Evolutionary conservation across 768 basidiomycete genomes (phyloP).

Genomic region (Kwoniella bestiolae): DNA sequence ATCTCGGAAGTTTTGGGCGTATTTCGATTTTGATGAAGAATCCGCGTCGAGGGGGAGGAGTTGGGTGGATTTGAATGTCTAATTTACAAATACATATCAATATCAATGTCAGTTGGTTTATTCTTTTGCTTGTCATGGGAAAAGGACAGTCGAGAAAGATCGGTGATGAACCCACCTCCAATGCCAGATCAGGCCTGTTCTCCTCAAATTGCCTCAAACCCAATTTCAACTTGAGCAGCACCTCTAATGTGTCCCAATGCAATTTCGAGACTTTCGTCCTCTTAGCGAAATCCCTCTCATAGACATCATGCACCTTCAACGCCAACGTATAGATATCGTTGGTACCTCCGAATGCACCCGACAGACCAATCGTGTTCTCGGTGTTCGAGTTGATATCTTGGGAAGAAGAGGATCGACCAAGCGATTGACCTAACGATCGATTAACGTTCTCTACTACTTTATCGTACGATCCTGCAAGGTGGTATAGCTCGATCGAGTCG

Average conservation of each 20-base stretch:
- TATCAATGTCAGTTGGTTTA: not conserved
- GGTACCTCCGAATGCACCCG: conserved; percentile 43
- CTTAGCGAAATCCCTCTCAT: conserved; percentile 68
- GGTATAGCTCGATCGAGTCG: conserved; percentile 93
- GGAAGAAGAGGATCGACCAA: conserved; percentile 63
- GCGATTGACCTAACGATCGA: conserved; percentile 79
- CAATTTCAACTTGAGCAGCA: conserved; percentile 77
- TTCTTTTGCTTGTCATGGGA: not conserved
- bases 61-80: conserved; percentile 86
- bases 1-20: conserved; percentile 87
- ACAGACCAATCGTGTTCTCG: conserved; percentile 58
- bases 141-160: no score
- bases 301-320: conserved; percentile 74
- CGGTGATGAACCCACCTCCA: conserved; percentile 68
- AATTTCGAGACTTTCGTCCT: conserved; percentile 70
- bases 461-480: conserved; percentile 86
- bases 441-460: conserved; percentile 88
- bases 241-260: conserved; percentile 63
- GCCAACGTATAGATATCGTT: conserved; percentile 73
- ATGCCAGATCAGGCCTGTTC: conserved; percentile 73
- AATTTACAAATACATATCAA: not conserved
- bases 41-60: conserved; percentile 87
- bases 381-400: not conserved
- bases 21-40: conserved; percentile 77
- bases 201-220: conserved; percentile 75